Percentiles rank a stretch among this genome's conserved stretches.
Conservation (phyloP, 2,329 filamentous ascomycete genomes). For the Cordyceps javanica region DNA sequence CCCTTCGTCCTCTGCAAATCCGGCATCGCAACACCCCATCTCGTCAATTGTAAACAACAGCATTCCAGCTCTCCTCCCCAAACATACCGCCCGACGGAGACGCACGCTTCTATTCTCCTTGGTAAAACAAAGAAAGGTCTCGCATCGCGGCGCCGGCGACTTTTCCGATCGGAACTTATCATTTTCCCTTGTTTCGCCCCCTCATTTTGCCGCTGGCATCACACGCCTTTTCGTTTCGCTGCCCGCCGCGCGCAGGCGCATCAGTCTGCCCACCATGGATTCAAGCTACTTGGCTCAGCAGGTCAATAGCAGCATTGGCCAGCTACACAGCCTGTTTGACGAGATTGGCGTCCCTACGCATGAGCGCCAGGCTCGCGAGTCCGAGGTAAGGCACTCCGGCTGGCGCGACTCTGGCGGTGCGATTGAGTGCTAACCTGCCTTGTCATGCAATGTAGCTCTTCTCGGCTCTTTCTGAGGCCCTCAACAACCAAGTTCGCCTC, state of each 20-base stretch:
- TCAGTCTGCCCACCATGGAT: conserved; percentile 56
- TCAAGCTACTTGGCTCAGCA: conserved; percentile 90
- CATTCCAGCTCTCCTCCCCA: conserved; percentile 3
- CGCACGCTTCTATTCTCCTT: not conserved
- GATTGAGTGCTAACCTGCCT: not conserved
- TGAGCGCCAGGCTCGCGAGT: conserved; percentile 84
- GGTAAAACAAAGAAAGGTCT: not conserved
- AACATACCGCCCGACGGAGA: not conserved
- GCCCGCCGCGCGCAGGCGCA: conserved; percentile 1
- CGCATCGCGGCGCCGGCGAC: conserved; percentile 1
- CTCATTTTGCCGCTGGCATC: not conserved
- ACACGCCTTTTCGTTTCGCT: not conserved
- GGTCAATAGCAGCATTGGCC: conserved; percentile 87
- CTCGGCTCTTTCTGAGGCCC: conserved; percentile 79
- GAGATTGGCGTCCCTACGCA: conserved; percentile 93
- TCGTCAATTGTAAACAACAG: conserved; percentile 10
- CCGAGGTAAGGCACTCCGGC: conserved; percentile 58
- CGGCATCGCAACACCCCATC: not conserved
- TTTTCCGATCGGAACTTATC: not conserved
- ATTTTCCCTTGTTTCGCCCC: not conserved
- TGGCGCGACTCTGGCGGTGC: not conserved
- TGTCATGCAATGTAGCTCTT: conserved; percentile 71
- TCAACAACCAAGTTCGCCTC: conserved; percentile 81
- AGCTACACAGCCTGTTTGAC: conserved; percentile 91
- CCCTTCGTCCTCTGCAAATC: not conserved